Evolutionary conservation across 1,139 yeast genomes (phyloP).

Genomic region (Saccharomyces pastorianus): DNA sequence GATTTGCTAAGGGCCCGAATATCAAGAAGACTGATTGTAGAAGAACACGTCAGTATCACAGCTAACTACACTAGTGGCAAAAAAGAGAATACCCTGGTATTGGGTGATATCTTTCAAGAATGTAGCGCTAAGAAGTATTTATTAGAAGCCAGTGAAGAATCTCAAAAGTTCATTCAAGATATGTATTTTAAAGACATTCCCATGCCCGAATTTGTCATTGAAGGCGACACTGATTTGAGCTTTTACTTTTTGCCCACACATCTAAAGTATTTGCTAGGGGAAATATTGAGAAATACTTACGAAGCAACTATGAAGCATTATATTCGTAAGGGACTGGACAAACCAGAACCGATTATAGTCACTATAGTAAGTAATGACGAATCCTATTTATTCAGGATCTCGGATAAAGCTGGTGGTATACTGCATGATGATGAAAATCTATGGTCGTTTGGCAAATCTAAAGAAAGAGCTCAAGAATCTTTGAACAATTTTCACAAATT

Average conservation of each 20-base stretch:
- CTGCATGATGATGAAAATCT: conserved; percentile 36
- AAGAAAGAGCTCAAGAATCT: conserved; percentile 48
- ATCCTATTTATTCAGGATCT: conserved; percentile 64
- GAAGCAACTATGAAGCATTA: conserved; percentile 62
- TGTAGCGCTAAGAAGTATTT: conserved; percentile 72
- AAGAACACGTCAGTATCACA: conserved; percentile 77
- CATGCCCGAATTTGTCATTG: conserved; percentile 68
- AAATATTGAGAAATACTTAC: conserved; percentile 72
- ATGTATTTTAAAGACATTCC: conserved; percentile 45
- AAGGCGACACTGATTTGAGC: conserved; percentile 51
- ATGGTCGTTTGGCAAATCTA: conserved; percentile 79
- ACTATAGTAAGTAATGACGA: conserved; percentile 61
- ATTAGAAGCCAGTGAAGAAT: conserved; percentile 33
- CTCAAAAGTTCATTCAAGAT: conserved; percentile 43
- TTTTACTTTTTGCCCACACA: conserved; percentile 85
- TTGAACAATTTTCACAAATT: conserved; percentile 57
- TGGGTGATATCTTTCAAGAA: conserved; percentile 79
- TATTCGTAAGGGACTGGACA: conserved; percentile 30
- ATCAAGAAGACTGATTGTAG: conserved; percentile 81
- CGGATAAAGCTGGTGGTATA: conserved; percentile 85
- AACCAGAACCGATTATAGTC: conserved; percentile 53
- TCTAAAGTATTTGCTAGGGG: conserved; percentile 77
- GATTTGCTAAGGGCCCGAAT: conserved; percentile 76
- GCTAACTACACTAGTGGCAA: conserved; percentile 44
- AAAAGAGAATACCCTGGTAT: conserved; percentile 40